These are phyloP conservation scores for Apiosordaria backusii DNA, from an alignment of 495 filamentous ascomycete species.

Conservation along the genomic window DNA sequence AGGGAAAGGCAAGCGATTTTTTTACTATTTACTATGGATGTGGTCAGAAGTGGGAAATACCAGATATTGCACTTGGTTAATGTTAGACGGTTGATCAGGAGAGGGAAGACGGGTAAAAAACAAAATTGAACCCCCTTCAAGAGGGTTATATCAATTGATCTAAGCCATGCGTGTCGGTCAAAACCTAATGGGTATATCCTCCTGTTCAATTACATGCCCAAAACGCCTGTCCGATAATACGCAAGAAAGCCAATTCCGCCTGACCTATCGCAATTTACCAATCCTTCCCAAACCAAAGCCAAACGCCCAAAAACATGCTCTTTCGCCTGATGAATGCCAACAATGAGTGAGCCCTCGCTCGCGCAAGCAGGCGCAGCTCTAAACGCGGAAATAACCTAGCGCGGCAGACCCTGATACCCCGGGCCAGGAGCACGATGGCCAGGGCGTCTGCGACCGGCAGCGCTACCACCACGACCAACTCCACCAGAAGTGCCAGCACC, in stretches of 20 bases:
- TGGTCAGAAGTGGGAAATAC: background rate
- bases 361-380: background rate
- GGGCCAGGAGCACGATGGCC: background rate
- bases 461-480: slow-evolving; percentile 13
- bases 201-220: background rate
- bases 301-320: background rate
- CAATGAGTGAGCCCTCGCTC: background rate
- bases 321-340: background rate
- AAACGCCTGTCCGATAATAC: background rate
- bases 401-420: slow-evolving; percentile 41
- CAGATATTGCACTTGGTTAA: background rate
- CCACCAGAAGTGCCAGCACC: background rate
- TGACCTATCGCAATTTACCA: background rate
- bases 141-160: background rate
- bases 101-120: background rate
- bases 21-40: background rate
- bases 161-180: background rate
- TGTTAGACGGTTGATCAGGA: background rate
- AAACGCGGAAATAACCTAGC: slow-evolving; percentile 31
- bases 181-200: background rate
- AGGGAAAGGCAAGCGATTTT: background rate
- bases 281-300: background rate
- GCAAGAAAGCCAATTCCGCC: background rate
- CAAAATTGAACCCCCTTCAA: background rate
- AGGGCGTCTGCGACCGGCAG: background rate